These are phyloP conservation scores for Colletotrichum zoysiae DNA, from an alignment of 2,329 filamentous ascomycete genomes.

Conservation along the genomic window DNA sequence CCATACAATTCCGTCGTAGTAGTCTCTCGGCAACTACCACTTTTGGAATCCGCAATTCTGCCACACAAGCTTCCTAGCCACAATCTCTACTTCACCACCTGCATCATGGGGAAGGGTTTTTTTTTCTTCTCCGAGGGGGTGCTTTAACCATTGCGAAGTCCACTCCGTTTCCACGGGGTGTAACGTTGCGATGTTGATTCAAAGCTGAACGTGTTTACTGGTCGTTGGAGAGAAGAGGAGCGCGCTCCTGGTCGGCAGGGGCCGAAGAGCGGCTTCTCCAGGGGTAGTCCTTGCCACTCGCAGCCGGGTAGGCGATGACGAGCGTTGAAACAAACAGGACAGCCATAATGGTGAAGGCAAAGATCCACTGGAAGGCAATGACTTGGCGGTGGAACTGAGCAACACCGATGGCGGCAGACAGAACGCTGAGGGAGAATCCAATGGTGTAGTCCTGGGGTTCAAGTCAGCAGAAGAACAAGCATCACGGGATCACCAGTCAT, in stretches of 20 bases:
- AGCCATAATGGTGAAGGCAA: slow-evolving; percentile 86
- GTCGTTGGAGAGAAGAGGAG: slow-evolving; percentile 69
- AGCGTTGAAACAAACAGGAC: slow-evolving; percentile 78
- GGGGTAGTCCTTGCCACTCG: slow-evolving; percentile 69
- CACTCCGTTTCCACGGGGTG: slow-evolving; percentile 5
- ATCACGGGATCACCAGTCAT: slow-evolving; percentile 40
- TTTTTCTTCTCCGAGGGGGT: slow-evolving; percentile 3
- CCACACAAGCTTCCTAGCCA: background rate
- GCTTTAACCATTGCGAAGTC: slow-evolving; percentile 3
- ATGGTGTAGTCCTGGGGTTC: slow-evolving; percentile 74
- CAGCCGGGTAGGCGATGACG: slow-evolving; percentile 72
- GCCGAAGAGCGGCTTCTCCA: slow-evolving; percentile 59
- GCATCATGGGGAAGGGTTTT: no score
- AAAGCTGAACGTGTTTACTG: slow-evolving; percentile 12
- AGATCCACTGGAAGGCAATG: slow-evolving; percentile 91
- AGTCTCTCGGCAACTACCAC: slow-evolving; percentile 8
- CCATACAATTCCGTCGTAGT: background rate
- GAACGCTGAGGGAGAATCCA: slow-evolving; percentile 81
- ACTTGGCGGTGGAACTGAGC: slow-evolving; percentile 80
- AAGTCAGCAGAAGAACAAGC: slow-evolving; percentile 26
- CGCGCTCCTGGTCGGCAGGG: slow-evolving; percentile 67
- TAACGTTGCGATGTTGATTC: background rate
- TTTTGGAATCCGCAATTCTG: slow-evolving; percentile 6
- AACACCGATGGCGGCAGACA: slow-evolving; percentile 81
- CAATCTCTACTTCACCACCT: background rate